Evolutionary conservation across 2,329 filamentous ascomycete genomes (phyloP).

Genomic region (Arachnomyces sp.): DNA sequence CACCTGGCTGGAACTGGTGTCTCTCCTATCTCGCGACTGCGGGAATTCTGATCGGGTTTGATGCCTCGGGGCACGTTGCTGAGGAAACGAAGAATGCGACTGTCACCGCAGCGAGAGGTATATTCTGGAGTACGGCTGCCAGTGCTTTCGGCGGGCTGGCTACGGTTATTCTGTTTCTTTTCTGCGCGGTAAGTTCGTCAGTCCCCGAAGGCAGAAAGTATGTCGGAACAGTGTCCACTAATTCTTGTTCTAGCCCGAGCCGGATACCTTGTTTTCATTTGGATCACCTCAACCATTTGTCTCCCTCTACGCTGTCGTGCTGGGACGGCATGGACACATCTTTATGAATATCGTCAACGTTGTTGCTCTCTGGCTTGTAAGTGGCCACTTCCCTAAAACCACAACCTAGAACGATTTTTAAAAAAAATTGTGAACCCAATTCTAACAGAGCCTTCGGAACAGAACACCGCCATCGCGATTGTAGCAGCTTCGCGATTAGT

Average conservation of each 20-base stretch:
- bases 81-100: conserved; percentile 54
- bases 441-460: conserved; percentile 5
- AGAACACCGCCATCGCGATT: conserved; percentile 53
- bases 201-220: background rate
- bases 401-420: background rate
- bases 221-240: conserved; percentile 1
- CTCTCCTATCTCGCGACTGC: conserved; percentile 54
- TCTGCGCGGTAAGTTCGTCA: conserved; percentile 41
- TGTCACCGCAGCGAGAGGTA: conserved; percentile 48
- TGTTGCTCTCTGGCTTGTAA: conserved; percentile 43
- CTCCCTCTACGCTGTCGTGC: conserved; percentile 48
- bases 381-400: conserved; percentile 14
- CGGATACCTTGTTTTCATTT: conserved; percentile 46
- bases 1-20: conserved; percentile 55
- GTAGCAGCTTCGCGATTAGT: conserved; percentile 54
- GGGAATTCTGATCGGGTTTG: conserved; percentile 53
- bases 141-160: conserved; percentile 49
- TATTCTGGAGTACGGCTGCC: conserved; percentile 52
- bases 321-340: conserved; percentile 50
- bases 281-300: conserved; percentile 52
- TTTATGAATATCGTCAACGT: conserved; percentile 54
- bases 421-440: background rate
- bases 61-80: conserved; percentile 53
- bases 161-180: conserved; percentile 51
- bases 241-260: conserved; percentile 36